phyloP scores from a whole-genome alignment of 2,329 filamentous ascomycete species.

The Coniochaeta hoffmannii region DNA sequence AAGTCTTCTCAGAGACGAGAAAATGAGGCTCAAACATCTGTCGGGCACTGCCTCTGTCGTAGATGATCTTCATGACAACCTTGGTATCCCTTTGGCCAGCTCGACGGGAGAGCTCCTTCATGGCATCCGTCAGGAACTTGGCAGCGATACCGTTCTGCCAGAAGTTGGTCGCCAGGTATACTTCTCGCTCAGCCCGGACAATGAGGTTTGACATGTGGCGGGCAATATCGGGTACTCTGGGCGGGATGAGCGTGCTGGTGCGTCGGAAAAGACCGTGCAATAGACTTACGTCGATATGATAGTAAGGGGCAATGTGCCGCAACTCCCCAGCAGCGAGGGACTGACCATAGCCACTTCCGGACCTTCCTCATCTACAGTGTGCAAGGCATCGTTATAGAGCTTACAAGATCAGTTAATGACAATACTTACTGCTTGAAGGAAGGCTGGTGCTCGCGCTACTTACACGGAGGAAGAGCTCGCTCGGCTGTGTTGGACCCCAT shows the following conservation, averaged over 20 bases:
- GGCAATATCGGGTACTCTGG: conserved; percentile 57
- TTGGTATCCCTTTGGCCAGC: conserved; percentile 49
- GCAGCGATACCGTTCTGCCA: conserved; percentile 66
- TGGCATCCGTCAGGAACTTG: conserved; percentile 57
- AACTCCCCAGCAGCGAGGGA: conserved; percentile 42
- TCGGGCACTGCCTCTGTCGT: conserved; percentile 60
- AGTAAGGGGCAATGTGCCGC: conserved; percentile 59
- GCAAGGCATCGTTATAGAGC: conserved; percentile 59
- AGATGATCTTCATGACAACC: conserved; percentile 66
- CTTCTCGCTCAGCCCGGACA: conserved; percentile 61
- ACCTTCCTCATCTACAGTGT: conserved; percentile 45
- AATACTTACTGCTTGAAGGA: conserved; percentile 2
- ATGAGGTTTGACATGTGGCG: conserved; percentile 73
- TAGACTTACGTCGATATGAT: conserved; percentile 51
- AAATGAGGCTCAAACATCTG: conserved; percentile 62
- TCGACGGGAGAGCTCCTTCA: conserved; percentile 61
- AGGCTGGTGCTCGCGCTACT: conserved; percentile 8
- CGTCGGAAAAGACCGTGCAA: not conserved
- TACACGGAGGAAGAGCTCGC: conserved; percentile 58
- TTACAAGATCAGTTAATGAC: conserved; percentile 16
- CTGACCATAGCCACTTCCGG: conserved; percentile 43
- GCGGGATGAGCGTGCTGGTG: not conserved
- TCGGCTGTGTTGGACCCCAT: conserved; percentile 58
- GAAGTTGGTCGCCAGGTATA: conserved; percentile 68
- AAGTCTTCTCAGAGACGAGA: conserved; percentile 48